phyloP scores from a whole-genome alignment of 495 filamentous ascomycete genomes.

The Jackrogersella multiformis region DNA sequence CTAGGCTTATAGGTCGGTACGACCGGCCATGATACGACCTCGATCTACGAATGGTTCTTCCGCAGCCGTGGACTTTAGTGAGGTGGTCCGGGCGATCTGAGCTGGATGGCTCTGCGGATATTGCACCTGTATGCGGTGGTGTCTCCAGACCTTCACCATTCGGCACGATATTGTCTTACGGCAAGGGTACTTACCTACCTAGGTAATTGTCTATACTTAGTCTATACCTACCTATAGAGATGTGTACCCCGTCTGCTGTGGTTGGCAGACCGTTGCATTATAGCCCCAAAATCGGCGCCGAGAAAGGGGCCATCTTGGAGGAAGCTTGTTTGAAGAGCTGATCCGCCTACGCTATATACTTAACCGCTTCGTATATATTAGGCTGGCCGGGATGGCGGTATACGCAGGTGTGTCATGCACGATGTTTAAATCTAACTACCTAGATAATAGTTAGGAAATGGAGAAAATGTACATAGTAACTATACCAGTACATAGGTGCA shows the following conservation, averaged over 20 bases:
- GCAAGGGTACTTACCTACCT: conserved; percentile 7
- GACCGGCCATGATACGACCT: background rate
- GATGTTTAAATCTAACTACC: too few relatives aligned
- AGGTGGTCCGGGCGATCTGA: conserved; percentile 3
- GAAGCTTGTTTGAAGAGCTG: conserved; percentile 16
- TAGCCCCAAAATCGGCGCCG: background rate
- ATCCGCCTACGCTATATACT: background rate
- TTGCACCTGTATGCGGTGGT: background rate
- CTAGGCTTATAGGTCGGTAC: conserved; percentile 14
- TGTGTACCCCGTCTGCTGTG: background rate
- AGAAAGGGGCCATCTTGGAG: conserved; percentile 25
- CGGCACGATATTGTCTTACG: background rate
- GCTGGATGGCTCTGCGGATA: background rate
- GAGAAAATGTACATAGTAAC: too few relatives aligned
- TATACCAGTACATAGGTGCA: too few relatives aligned
- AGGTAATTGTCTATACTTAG: too few relatives aligned
- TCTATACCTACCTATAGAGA: too few relatives aligned
- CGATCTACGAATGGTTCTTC: background rate
- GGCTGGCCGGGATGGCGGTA: too few relatives aligned
- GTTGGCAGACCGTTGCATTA: background rate
- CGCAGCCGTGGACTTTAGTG: too few relatives aligned
- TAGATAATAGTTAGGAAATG: too few relatives aligned
- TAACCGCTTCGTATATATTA: too few relatives aligned
- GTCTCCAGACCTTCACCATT: background rate
- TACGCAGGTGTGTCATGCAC: too few relatives aligned